Evolutionary conservation across 139 green algal genomes (phyloP), one percentile per base, ranked within the genome.

Genomic region (Nannochloris sp.): DNA sequence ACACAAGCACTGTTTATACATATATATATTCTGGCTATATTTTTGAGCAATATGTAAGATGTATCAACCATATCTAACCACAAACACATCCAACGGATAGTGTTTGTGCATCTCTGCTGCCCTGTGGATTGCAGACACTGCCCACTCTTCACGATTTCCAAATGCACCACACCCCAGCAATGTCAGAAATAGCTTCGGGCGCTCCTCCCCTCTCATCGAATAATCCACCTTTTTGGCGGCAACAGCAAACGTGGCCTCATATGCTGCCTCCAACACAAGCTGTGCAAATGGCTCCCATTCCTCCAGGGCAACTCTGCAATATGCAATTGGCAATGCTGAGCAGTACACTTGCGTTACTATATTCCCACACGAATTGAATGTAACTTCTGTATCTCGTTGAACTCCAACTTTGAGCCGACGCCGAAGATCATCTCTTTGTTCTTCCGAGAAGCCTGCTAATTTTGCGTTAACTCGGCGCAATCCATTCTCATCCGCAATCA

Each of bases 301-400:
- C 16, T 53, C 46, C 12, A 53, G 6, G 46, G 16, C 46, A 19
- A 14, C 46, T 19, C 16, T 23, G 46, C 46, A 53, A 19, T 53
- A 64, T 15, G 57, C 19, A 27, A 64, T 57, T 57, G 57, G 57
- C 21, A 53, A 64, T 15, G 57, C 57, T 12, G 57, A 64, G 23
- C 57, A 64, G 57, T 62, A 64, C 14, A 64, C 57, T 24, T 64
- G 57, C 18, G 46, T 53, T 0, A 53, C 11, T 24, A 25, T 53
- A 21, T 53, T 53, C 18, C 46, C 46, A 0, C 46, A 24, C 46
- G 46, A 53, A 19, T 3, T 12, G 15, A 53, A 53, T 19, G 46
- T 53, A 9, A 53, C 46, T 10, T 53, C 46, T 53, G 46, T 53
- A 53, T 53, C 46, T 21, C n/a, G 16, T 21, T 53, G 46, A 25